Conservation (phyloP, 805 yeast species). For the Zygosaccharomyces pseudorouxii region DNA sequence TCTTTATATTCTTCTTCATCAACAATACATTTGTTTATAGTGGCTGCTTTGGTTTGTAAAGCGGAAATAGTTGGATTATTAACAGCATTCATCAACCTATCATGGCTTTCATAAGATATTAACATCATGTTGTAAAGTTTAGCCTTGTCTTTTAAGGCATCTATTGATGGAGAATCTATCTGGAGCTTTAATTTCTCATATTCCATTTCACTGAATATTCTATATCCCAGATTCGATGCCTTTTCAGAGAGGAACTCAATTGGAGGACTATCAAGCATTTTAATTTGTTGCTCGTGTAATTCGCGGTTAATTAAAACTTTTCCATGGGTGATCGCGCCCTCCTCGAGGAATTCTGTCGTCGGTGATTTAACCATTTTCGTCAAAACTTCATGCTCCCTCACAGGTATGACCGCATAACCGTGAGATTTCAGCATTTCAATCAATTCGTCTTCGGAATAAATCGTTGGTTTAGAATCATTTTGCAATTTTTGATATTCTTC, state of each 20-base stretch:
- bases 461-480: slow-evolving; percentile 12
- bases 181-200: slow-evolving; percentile 5
- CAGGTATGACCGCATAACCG: slow-evolving; percentile 15
- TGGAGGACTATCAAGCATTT: slow-evolving; percentile 22
- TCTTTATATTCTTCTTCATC: slow-evolving; percentile 9
- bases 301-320: neutral
- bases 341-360: slow-evolving; percentile 10
- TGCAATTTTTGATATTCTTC: slow-evolving; percentile 16
- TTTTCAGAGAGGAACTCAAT: slow-evolving; percentile 34
- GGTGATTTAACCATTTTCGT: slow-evolving; percentile 12
- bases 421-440: slow-evolving; percentile 11
- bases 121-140: neutral
- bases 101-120: slow-evolving; percentile 3
- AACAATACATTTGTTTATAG: slow-evolving; percentile 14
- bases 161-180: slow-evolving; percentile 10
- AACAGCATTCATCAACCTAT: slow-evolving; percentile 4
- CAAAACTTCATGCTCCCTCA: slow-evolving; percentile 5
- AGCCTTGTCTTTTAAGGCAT: slow-evolving; percentile 14
- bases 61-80: slow-evolving; percentile 14
- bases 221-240: slow-evolving; percentile 28
- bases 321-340: slow-evolving; percentile 5
- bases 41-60: slow-evolving; percentile 13
- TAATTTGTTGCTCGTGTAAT: neutral
- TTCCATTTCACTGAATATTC: slow-evolving; percentile 11
- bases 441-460: slow-evolving; percentile 17